Base-by-base conservation (phyloP, 2,329 filamentous ascomycete genomes). In the Pseudogymnoascus sp. region DNA sequence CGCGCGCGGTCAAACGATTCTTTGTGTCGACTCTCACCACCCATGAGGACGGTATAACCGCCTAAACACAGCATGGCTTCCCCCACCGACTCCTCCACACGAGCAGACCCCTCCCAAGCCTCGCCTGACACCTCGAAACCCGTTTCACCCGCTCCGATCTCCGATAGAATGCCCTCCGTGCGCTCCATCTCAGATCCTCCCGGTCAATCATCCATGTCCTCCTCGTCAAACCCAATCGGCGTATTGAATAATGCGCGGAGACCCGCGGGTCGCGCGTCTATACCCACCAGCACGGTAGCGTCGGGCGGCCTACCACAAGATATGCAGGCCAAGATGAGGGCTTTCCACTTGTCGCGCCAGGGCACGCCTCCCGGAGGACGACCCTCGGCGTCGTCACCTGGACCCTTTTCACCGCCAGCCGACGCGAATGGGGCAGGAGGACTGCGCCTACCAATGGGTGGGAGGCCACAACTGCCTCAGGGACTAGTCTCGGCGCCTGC, bases 141-240 rank as follows among this genome's bases (percentile, higher is more conserved):
- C 17, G 39, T 24, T 9, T 13, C 39, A 9, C 10, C 39, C 1
- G 58, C 63, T 36, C 60, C 68, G 64, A 77, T 78, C 61, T 63
- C 67, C 37, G 77, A 81, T 72, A 75, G 84, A 72, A 70, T 86
- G 62, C 80, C 84, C 17, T 83, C 84, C 4, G 73, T 85, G 41
- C 82, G 85, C 67, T 82, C 84, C 54, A 74, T 82, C 17, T 84
- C 85, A 60, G 83, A 86, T 58, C 76, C 85, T 17, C 76, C 79
- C 65, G 78, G 76, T 61, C 71, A 77, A 31, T 74, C 74, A 24
- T 73, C 76, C 62, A 92, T 96, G 84, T 90, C 84, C 61, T 77
- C 88, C 5, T 92, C 86, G n/a, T 96, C 92, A n/a, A 94, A 88
- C 29, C 86, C 90, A 40, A 78, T 92, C 3, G 91, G 91, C 40